Percentiles rank a stretch among this genome's conserved stretches.
Evolutionary conservation across 169 alveolate genomes (phyloP).

Genomic region (Plasmodium berghei): DNA sequence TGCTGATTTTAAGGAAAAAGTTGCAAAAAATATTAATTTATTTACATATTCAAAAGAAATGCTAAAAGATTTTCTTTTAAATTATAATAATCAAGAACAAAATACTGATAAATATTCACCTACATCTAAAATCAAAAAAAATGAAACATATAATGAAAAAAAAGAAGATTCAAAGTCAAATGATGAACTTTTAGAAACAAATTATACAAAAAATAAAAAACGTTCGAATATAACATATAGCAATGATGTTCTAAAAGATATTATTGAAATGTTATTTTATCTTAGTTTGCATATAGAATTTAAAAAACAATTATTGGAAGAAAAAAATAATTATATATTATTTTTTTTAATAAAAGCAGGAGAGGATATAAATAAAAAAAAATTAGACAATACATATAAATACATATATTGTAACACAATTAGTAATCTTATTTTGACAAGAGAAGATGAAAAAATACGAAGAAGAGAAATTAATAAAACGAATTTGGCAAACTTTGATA

Average conservation of each 20-base stretch:
- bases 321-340: slow-evolving; percentile 50
- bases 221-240: background rate
- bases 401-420: slow-evolving; percentile 60
- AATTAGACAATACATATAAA: slow-evolving; percentile 66
- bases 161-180: background rate
- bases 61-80: slow-evolving; percentile 42
- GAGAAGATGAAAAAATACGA: slow-evolving; percentile 52
- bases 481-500: slow-evolving; percentile 57
- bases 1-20: slow-evolving; percentile 32
- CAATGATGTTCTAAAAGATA: slow-evolving; percentile 33
- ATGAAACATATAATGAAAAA: background rate
- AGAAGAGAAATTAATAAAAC: slow-evolving; percentile 74
- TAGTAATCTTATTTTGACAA: slow-evolving; percentile 60
- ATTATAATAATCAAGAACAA: background rate
- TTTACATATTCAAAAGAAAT: slow-evolving; percentile 59
- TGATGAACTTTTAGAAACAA: background rate
- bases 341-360: slow-evolving; percentile 49
- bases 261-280: slow-evolving; percentile 69
- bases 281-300: slow-evolving; percentile 69
- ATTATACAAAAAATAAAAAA: slow-evolving; percentile 1
- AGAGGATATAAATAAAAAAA: slow-evolving; percentile 58
- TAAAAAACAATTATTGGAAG: slow-evolving; percentile 53
- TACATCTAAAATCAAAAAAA: background rate
- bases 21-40: slow-evolving; percentile 20
- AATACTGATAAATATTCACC: background rate